Percentiles rank a stretch among this genome's conserved stretches.
Conservation (phyloP, 192 early-diverging fungal genomes). For the Linnemannia hyalina region DNA sequence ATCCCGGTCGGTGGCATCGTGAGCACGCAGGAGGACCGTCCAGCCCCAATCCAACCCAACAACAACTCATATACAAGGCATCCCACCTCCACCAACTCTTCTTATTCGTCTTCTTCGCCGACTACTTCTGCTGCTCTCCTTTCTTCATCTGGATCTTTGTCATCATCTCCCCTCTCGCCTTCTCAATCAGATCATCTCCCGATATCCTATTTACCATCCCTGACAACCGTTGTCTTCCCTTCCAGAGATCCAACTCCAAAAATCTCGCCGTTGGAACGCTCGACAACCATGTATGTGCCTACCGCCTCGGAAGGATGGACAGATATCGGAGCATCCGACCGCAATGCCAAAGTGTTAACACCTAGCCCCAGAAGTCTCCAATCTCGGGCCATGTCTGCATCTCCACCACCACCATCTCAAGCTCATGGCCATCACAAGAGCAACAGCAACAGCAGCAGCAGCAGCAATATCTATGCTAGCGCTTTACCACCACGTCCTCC, state of each 20-base stretch:
- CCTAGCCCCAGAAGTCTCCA: constrained; percentile 5
- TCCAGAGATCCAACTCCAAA: not conserved
- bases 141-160: not conserved
- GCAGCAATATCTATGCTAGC: not conserved
- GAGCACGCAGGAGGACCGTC: constrained; percentile 14
- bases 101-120: not conserved
- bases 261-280: not conserved
- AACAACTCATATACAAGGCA: not conserved
- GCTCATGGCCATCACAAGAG: not conserved
- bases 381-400: not conserved
- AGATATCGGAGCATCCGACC: not conserved
- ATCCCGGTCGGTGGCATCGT: constrained; percentile 17
- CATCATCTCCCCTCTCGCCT: not conserved
- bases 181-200: not conserved
- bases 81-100: not conserved
- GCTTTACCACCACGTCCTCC: constrained; percentile 5
- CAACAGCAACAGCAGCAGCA: not conserved
- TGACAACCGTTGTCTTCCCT: not conserved
- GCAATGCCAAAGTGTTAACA: not conserved
- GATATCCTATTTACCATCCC: not conserved
- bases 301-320: not conserved
- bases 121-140: not conserved
- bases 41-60: not conserved
- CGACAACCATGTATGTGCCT: not conserved
- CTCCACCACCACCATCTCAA: not conserved